Evolutionary conservation across 2,329 filamentous ascomycete species (phyloP).

Genomic region (Arthrobotrys iridis): DNA sequence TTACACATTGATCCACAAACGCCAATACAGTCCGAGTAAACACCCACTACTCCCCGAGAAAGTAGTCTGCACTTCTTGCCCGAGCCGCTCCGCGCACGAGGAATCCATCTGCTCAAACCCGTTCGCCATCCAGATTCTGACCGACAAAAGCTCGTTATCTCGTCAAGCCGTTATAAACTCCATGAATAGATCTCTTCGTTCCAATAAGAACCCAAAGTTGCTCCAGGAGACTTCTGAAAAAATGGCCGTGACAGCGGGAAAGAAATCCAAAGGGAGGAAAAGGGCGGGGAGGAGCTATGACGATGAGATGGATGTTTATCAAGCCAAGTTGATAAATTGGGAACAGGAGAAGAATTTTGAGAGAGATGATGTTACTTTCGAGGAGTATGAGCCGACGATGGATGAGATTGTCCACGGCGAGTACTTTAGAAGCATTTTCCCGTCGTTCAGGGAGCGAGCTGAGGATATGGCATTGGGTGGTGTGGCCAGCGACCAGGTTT

Average conservation of each 20-base stretch:
- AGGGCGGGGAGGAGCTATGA: constrained; percentile 1
- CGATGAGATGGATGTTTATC: constrained; percentile 40
- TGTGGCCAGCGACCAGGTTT: constrained; percentile 37
- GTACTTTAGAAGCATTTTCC: constrained; percentile 13
- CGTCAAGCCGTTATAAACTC: not conserved
- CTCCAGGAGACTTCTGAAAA: not conserved
- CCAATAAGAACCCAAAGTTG: constrained; percentile 6
- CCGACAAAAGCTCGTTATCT: not conserved
- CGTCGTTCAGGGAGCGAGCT: not conserved
- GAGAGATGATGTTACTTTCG: not conserved
- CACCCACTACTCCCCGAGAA: not conserved
- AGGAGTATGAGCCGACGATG: not conserved
- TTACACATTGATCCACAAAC: constrained; percentile 14
- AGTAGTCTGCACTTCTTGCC: not conserved
- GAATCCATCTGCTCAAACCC: constrained; percentile 11
- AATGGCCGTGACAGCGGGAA: not conserved
- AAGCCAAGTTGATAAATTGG: constrained; percentile 18
- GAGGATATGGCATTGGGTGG: not conserved
- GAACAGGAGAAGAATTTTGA: constrained; percentile 17
- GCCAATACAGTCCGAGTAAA: not conserved
- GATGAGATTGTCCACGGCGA: not conserved
- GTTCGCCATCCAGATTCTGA: not conserved
- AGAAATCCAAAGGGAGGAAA: constrained; percentile 19
- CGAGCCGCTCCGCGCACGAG: not conserved
- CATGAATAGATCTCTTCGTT: not conserved